Evolutionary conservation across 2,329 filamentous ascomycete genomes (phyloP), one percentile per base, ranked within the genome.

Genomic region (Davidsoniella neocaledoniae): DNA sequence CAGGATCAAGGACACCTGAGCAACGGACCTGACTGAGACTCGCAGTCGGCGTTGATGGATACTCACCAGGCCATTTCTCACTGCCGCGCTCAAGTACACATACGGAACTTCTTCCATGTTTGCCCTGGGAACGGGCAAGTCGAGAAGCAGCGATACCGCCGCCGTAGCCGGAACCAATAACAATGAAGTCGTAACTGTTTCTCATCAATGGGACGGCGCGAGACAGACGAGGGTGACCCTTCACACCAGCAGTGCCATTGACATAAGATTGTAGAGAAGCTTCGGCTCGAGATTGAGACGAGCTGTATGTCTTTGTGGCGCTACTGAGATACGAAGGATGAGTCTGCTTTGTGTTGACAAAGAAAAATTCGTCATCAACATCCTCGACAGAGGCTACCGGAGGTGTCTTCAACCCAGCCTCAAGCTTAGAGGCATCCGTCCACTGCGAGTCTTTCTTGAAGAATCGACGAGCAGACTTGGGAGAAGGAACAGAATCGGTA

Each of bases 101-200:
- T 1, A 83, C 79, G 2, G 66, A 70, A 58, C 79, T 68, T 2
- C 68, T 56, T 2, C 53, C 53, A 29, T 52, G 43, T 21, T 54
- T 53, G n/a, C 54, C 66, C 5, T 51, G 48, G 0, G 59, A 60
- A 49, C 79, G 69, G 2, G 78, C 73, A 70, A 82, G 76, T 9
- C 78, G 69, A 19, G 76, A 75, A 0, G 79, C 79, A 2, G 79
- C 79, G 17, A 83, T 73, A 21, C 72, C 74, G 38, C 77, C 79
- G 21, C 80, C 80, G 59, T 83, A 84, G 1, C 80, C 80, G 8
- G 77, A 81, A 1, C 80, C 79, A 51, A 83, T 74, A 26, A 83
- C 76, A 9, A 84, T 70, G 38, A 73, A 73, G 61, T 83, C 79
- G 56, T 84, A 83, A 5, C 64, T 63, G 50, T 65, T 63, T 23